Conservation (phyloP, 176 grass and related monocot genomes). For the Oryza officinalis region DNA sequence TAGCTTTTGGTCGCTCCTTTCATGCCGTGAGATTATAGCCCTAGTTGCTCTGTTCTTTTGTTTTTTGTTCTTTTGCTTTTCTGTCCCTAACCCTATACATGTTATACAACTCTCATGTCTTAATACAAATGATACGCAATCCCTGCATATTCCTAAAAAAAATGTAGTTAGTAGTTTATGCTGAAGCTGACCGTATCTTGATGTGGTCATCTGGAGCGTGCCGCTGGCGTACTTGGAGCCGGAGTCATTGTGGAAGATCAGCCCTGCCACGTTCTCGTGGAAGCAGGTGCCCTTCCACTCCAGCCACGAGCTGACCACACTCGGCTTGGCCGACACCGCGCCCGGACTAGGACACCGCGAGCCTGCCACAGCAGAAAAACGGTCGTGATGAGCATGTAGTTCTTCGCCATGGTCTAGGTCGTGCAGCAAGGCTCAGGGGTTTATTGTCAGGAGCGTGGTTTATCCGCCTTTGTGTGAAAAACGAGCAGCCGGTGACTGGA, state of each 20-base stretch:
- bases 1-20: no score
- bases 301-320: neutral
- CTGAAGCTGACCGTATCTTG: slow-evolving; percentile 30
- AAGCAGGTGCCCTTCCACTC: slow-evolving; percentile 72
- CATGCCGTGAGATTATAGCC: no score
- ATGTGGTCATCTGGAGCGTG: slow-evolving; percentile 61
- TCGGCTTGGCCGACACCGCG: slow-evolving; percentile 26
- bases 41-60: no score
- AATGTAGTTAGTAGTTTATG: neutral
- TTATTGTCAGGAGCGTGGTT: slow-evolving; percentile 5
- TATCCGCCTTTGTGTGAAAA: slow-evolving; percentile 37
- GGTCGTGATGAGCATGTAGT: neutral
- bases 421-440: neutral
- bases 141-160: no score
- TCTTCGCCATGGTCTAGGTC: slow-evolving; percentile 29
- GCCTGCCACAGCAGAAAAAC: slow-evolving; percentile 10
- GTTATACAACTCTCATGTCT: no score
- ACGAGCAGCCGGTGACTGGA: slow-evolving; percentile 11
- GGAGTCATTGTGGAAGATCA: slow-evolving; percentile 58
- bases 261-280: slow-evolving; percentile 69
- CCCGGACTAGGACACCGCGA: slow-evolving; percentile 62
- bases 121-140: no score
- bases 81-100: no score
- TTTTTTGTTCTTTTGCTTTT: no score
- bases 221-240: slow-evolving; percentile 57